Percentiles rank a stretch among this genome's conserved stretches.
Conservation (phyloP, 1,284 basidiomycete species). For the Fomitopsis palustris region DNA sequence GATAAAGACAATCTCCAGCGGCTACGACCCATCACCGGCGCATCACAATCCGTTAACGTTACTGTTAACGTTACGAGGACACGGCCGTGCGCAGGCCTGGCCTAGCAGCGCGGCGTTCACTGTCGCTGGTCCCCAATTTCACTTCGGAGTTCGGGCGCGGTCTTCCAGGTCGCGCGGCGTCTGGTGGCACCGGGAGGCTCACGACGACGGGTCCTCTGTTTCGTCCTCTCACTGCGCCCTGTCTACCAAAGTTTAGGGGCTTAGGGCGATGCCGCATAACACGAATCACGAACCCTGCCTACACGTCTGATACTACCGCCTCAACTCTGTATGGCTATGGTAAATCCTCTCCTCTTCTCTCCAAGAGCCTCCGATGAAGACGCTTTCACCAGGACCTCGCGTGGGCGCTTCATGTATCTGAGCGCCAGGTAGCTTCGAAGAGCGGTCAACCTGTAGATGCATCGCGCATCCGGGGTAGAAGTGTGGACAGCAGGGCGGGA, state of each 20-base stretch:
- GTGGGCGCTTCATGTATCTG: neutral
- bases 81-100: neutral
- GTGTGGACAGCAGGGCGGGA: neutral
- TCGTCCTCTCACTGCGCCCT: neutral
- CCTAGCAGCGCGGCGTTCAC: neutral
- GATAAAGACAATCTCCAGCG: neutral
- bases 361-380: neutral
- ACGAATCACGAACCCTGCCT: too few relatives aligned
- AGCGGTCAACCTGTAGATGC: neutral
- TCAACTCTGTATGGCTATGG: neutral
- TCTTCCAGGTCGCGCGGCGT: neutral
- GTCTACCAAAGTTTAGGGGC: neutral
- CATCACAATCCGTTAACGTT: neutral
- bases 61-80: neutral
- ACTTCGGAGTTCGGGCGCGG: neutral
- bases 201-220: neutral
- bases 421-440: neutral
- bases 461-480: neutral
- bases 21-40: neutral
- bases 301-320: too few relatives aligned
- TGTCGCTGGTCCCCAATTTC: neutral
- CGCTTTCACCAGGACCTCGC: neutral
- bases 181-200: neutral
- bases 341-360: neutral
- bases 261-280: too few relatives aligned